A percentile compares a stretch with the other conserved stretches of the same genome.
phyloP scores from a whole-genome alignment of 768 basidiomycete genomes.

The Amanita phalloides region DNA sequence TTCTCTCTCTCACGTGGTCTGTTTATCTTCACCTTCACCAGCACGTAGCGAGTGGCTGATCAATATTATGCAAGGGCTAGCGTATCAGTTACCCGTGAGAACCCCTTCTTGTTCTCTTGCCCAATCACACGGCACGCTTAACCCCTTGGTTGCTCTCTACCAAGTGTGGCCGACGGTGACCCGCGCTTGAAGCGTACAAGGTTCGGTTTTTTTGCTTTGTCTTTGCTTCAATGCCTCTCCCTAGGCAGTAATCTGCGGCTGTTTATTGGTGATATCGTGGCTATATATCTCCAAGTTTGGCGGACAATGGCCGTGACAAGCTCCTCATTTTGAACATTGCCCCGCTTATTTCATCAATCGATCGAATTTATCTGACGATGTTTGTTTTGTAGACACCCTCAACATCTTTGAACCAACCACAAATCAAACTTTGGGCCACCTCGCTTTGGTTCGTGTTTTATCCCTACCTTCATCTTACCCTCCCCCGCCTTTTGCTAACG shows the following conservation, averaged over 20 bases:
- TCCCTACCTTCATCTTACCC: not conserved
- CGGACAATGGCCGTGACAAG: slow-evolving; percentile 18
- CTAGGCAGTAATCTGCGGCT: slow-evolving; percentile 6
- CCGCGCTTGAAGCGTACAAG: slow-evolving; percentile 53
- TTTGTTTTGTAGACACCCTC: slow-evolving; percentile 4
- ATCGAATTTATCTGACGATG: slow-evolving; percentile 8
- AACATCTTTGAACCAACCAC: slow-evolving; percentile 4
- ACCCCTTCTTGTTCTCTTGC: slow-evolving; percentile 20
- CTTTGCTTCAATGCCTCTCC: not conserved
- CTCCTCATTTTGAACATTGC: slow-evolving; percentile 5
- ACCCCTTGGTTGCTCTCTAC: slow-evolving; percentile 9
- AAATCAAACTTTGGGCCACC: not conserved
- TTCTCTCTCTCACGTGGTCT: slow-evolving; percentile 5
- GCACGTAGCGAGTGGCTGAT: not conserved
- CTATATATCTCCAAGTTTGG: slow-evolving; percentile 15
- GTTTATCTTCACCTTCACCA: not conserved
- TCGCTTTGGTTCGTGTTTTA: slow-evolving; percentile 3
- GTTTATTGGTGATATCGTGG: slow-evolving; percentile 10
- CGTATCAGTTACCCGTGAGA: slow-evolving; percentile 28
- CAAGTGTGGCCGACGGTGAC: slow-evolving; percentile 61
- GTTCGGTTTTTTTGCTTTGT: slow-evolving; percentile 10
- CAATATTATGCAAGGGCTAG: slow-evolving; percentile 29
- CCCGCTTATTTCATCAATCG: slow-evolving; percentile 3
- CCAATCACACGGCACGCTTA: slow-evolving; percentile 5
- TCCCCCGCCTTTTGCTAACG: not conserved